phyloP scores from a whole-genome alignment of 208 protist genomes.

The Trypanosoma congolense region DNA sequence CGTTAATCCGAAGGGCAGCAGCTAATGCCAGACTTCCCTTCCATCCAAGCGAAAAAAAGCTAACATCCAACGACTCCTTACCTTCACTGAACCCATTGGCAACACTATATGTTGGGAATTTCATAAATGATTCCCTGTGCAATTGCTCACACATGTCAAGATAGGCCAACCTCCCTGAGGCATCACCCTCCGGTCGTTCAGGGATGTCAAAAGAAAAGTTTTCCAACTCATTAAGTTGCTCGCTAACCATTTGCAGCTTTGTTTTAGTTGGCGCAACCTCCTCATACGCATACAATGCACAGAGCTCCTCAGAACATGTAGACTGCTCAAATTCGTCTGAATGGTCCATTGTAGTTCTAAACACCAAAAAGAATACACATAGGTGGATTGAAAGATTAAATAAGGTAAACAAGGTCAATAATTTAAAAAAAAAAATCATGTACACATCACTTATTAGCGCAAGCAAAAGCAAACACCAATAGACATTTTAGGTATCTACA shows the following conservation, averaged over 20 bases:
- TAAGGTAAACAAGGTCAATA: neutral
- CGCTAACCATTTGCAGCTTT: constrained; percentile 56
- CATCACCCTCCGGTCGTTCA: constrained; percentile 61
- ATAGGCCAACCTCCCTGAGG: constrained; percentile 57
- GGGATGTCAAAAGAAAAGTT: constrained; percentile 42
- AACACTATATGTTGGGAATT: constrained; percentile 70
- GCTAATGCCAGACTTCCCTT: constrained; percentile 74
- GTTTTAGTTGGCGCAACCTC: constrained; percentile 58
- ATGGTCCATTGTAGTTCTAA: constrained; percentile 4
- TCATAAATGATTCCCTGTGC: constrained; percentile 58
- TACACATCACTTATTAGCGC: neutral
- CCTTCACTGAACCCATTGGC: constrained; percentile 42
- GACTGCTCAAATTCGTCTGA: neutral
- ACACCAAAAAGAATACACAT: constrained; percentile 12
- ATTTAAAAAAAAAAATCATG: constrained; percentile 1
- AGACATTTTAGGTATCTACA: too few relatives aligned
- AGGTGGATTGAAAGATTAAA: constrained; percentile 17
- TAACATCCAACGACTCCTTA: constrained; percentile 61
- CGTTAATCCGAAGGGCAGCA: constrained; percentile 67
- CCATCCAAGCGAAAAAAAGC: constrained; percentile 57
- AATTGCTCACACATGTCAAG: constrained; percentile 47
- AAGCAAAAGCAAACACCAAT: neutral
- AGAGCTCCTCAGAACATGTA: constrained; percentile 21
- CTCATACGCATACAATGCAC: constrained; percentile 49
- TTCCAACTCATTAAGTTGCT: constrained; percentile 51